phyloP scores from a whole-genome alignment of 148 eudicot genomes.

The Spergularia bocconei region DNA sequence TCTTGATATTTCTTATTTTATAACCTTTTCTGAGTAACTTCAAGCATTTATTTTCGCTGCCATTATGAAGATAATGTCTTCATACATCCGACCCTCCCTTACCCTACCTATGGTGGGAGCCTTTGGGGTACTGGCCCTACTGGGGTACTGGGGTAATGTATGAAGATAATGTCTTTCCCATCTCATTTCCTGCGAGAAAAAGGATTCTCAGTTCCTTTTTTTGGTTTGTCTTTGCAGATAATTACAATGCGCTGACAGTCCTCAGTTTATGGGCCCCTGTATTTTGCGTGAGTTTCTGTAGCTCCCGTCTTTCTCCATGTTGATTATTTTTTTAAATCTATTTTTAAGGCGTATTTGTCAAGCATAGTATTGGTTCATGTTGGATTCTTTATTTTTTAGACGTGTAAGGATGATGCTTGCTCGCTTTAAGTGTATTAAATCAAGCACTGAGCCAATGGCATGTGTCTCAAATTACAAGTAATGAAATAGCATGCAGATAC shows the following conservation, averaged over 20 bases:
- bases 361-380: background rate
- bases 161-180: background rate
- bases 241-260: constrained; percentile 74
- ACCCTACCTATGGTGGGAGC: too few species aligned
- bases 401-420: background rate
- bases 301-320: background rate
- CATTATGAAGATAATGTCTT: background rate
- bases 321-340: background rate
- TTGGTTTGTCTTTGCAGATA: constrained; percentile 56
- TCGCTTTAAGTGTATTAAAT: background rate
- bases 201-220: constrained; percentile 5
- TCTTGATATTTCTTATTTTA: background rate
- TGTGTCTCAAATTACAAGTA: too few species aligned
- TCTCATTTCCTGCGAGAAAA: background rate
- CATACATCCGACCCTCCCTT: too few species aligned
- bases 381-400: background rate
- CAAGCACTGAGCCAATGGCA: background rate
- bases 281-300: constrained; percentile 67
- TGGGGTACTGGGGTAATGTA: too few species aligned
- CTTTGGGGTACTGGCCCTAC: too few species aligned
- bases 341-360: background rate
- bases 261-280: constrained; percentile 95
- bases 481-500: background rate
- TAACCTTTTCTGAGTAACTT: background rate
- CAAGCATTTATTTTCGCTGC: background rate